Evolutionary conservation across 192 early-diverging fungal species (phyloP).

Genomic region (Backusella parvicylindrica): DNA sequence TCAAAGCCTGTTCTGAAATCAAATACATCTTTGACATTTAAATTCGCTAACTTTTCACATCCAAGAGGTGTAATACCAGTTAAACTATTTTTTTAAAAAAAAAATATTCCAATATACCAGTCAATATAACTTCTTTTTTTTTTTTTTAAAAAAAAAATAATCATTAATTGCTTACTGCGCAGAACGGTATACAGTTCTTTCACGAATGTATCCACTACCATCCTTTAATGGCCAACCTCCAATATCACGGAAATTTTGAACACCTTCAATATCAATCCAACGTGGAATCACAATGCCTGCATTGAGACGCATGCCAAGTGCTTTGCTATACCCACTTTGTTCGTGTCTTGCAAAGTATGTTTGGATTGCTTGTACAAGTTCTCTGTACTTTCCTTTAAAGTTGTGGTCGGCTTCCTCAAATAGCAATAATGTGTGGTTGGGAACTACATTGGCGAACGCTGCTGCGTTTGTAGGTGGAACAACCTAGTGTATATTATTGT

Average conservation of each 20-base stretch:
- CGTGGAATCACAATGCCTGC: conserved; percentile 25
- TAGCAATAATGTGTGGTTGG: conserved; percentile 40
- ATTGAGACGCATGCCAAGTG: conserved; percentile 15
- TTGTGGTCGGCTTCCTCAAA: conserved; percentile 47
- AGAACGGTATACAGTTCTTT: conserved; percentile 45
- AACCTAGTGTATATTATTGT: conserved; percentile 26
- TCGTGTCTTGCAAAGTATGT: conserved; percentile 33
- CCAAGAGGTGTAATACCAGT: conserved; percentile 41
- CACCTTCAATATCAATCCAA: conserved; percentile 48
- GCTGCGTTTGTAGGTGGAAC: conserved; percentile 45
- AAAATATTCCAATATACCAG: not conserved
- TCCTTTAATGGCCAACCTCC: conserved; percentile 50
- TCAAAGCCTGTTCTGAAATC: conserved; percentile 52
- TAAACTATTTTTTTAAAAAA: conserved; percentile 25
- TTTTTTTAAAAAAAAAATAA: not conserved
- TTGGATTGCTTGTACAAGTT: conserved; percentile 27
- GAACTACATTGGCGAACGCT: conserved; percentile 29
- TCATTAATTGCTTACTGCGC: conserved; percentile 40
- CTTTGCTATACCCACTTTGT: conserved; percentile 5
- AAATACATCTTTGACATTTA: conserved; percentile 45
- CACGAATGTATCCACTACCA: conserved; percentile 45
- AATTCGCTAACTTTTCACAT: conserved; percentile 31
- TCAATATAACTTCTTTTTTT: not conserved
- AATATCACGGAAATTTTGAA: conserved; percentile 54
- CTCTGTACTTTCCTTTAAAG: conserved; percentile 35